A percentile compares a stretch with the other conserved stretches of the same genome.
Conservation (phyloP, 1,139 yeast species). For the Saccharomycopsis crataegensis region DNA sequence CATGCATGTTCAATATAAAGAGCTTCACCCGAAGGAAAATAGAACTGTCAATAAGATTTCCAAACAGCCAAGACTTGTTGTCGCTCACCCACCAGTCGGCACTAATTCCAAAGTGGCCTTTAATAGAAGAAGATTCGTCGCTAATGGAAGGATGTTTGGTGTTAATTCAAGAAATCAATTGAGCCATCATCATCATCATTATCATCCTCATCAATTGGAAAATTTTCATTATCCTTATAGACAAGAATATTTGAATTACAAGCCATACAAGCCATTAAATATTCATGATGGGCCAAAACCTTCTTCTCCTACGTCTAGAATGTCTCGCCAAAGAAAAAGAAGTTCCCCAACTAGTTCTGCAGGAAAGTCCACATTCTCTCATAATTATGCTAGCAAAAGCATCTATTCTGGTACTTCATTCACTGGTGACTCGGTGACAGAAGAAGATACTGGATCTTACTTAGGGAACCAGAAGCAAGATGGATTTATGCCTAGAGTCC, state of each 20-base stretch:
- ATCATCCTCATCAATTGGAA: background rate
- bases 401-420: too few species aligned
- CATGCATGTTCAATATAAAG: slow-evolving; percentile 79
- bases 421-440: too few species aligned
- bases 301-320: background rate
- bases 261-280: background rate
- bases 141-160: background rate
- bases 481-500: background rate
- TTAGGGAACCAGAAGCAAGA: background rate
- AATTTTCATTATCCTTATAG: background rate
- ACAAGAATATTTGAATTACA: background rate
- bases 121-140: background rate
- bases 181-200: background rate
- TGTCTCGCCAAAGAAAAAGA: too few species aligned
- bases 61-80: slow-evolving; percentile 9
- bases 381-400: too few species aligned
- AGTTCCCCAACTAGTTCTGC: too few species aligned
- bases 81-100: slow-evolving; percentile 16
- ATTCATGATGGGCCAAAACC: background rate
- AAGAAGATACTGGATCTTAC: background rate
- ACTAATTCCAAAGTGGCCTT: background rate
- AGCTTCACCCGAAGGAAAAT: slow-evolving; percentile 35
- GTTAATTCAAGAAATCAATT: background rate
- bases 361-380: too few species aligned
- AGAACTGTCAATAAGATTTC: slow-evolving; percentile 7